Conservation (phyloP, 345 rosid genomes). For the Hirschfeldia incana region DNA sequence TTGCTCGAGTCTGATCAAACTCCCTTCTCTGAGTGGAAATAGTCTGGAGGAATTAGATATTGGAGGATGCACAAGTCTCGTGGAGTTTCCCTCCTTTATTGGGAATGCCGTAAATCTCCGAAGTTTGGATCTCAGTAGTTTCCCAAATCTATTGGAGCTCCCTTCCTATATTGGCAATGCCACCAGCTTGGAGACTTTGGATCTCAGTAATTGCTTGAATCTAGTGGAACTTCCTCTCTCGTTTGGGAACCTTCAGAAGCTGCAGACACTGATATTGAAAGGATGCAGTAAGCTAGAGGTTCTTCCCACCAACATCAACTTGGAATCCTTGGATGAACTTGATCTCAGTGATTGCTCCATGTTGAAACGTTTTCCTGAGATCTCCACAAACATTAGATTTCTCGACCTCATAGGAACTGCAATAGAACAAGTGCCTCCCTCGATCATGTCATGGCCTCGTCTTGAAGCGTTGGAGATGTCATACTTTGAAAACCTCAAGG, state of each 20-base stretch:
- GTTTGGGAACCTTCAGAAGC: not conserved
- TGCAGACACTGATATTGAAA: not conserved
- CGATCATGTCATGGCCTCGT: not conserved
- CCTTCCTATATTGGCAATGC: not conserved
- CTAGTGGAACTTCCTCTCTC: not conserved
- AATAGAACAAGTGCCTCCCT: not conserved
- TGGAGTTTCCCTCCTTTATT: too few species aligned
- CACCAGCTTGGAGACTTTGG: not conserved
- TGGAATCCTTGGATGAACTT: not conserved
- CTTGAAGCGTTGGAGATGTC: not conserved
- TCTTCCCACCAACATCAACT: not conserved
- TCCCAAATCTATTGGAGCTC: not conserved
- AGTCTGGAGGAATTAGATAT: too few species aligned
- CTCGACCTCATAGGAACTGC: not conserved
- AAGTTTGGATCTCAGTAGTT: not conserved
- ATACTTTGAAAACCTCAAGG: not conserved
- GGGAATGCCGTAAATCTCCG: too few species aligned
- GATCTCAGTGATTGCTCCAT: rapidly evolving
- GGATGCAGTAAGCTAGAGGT: not conserved
- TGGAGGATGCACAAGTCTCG: too few species aligned
- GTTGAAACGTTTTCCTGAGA: not conserved
- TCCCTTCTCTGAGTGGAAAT: too few species aligned
- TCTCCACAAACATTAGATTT: not conserved
- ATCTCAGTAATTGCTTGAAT: not conserved
- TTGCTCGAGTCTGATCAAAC: too few species aligned